Evolutionary conservation across 208 protist genomes (phyloP), one percentile per base, ranked within the genome.

Genomic region (Trypanosomatidae sp.): DNA sequence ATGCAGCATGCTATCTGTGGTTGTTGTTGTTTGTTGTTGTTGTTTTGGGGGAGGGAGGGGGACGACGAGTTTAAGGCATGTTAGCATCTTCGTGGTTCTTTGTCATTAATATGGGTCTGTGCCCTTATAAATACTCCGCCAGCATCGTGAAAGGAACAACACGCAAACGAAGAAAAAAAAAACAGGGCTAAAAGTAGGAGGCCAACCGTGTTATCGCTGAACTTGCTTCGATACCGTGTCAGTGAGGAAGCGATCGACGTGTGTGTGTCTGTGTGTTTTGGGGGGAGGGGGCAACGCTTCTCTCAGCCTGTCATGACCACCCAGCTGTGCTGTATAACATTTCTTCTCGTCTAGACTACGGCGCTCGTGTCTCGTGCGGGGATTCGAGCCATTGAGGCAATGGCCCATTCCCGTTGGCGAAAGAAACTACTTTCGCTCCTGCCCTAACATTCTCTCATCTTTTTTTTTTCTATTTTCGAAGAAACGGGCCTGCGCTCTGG

Each of bases 401-500:
- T 1, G 25, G 41, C 28, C 17, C 39, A 25, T 15, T 41, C 28
- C 36, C 39, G 28, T 22, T 15, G 17, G 41, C 15, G n/a, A 28
- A 25, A 65, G 1, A 17, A 22, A 30, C 4, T 65, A 7, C 36
- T 46, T n/a, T 65, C 1, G 7, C 28, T 25, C 46, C 9, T 15
- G 30, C 17, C 28, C n/a, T 25, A 22, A 62, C 6, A 8, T 1
- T 25, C 60, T 30, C n/a, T 30, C n/a, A 15, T 44, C 39, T 67
- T 30, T 28, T 65, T 71, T 78, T 81, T 68, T 68, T 75, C 66
- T 71, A 46, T 62, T 39, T 39, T 39, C 36, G 62, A 25, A 49
- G 41, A 74, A 74, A 62, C 33, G 69, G 36, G 33, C 33, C 50
- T 49, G 59, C 17, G 44, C 50, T 79, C 13, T 44, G 49, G 60